Base-by-base conservation (phyloP, 2,329 filamentous ascomycete genomes). In the Plenodomus tracheiphilus region DNA sequence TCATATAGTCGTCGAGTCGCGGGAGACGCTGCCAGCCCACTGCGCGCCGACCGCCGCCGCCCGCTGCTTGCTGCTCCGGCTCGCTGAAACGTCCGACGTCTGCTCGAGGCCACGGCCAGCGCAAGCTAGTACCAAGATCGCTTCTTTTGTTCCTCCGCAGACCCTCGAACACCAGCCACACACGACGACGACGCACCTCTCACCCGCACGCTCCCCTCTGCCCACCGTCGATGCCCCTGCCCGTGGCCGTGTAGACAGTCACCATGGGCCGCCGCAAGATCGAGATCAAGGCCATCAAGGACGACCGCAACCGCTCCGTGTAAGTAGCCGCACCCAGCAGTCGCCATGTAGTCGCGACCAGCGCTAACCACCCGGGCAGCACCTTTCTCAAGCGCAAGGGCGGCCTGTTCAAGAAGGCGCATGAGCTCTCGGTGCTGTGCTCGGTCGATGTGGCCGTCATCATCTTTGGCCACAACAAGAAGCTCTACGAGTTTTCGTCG, bases 381-480 rank as follows among this genome's bases (percentile, higher is more conserved):
- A 99, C 94, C 38, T 99, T 99, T 74, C 80, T 99, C 62, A 99
- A 99, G 82, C 89, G 94, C 78, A 99, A 99, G 77, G 94, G 93
- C 65, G 94, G 94, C 66, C 81, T 99, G 41, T 99, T 99, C 83
- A 99, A 99, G 81, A 99, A 99, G 84, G 94, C 94, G 45, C 92
- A 99, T 74, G 94, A 99, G 81, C 83, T 99, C 43, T 96, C 93
- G 44, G 94, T 99, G 39, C 87, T 99, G 56, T 99, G 94, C 74
- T 97, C 92, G 34, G 94, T 99, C 71, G 94, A 99, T 73, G 94
- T 99, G 61, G 94, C 94, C 35, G 94, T 99, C 68, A 94, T 99
- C 73, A 97, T 99, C 67, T 97, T 97, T 70, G 93, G 93, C 57
- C 92, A 90, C 77, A 99, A 99, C 76, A 99, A 97, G 82, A 97